A percentile compares a stretch with the other conserved stretches of the same genome.
Conservation (phyloP, 768 basidiomycete genomes). For the Sistotremastrum suecicum region DNA sequence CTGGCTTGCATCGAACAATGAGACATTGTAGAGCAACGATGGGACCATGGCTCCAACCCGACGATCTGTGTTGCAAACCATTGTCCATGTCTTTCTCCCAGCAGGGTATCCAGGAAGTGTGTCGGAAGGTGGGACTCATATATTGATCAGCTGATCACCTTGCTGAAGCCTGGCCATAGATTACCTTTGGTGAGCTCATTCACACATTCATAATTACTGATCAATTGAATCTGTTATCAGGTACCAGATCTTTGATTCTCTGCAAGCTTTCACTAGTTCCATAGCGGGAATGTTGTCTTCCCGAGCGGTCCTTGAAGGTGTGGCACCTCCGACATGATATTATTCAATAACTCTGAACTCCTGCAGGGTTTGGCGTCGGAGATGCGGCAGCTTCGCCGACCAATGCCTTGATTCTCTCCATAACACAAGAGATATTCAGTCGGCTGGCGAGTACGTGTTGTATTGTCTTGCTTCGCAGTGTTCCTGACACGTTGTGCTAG, state of each 20-base stretch:
- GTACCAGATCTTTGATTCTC: constrained; percentile 50
- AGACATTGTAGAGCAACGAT: too few species aligned
- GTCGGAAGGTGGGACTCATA: constrained; percentile 31
- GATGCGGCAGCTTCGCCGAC: constrained; percentile 52
- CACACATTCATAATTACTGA: constrained; percentile 3
- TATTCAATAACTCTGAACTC: neutral
- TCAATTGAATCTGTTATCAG: constrained; percentile 17
- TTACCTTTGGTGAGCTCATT: constrained; percentile 33
- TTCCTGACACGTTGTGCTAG: constrained; percentile 17
- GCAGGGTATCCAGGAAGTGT: constrained; percentile 49
- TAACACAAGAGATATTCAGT: constrained; percentile 52
- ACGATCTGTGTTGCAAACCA: constrained; percentile 15
- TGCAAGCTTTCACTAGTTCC: constrained; percentile 61
- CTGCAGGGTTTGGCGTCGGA: constrained; percentile 53
- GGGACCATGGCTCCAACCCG: too few species aligned
- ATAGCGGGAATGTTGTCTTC: constrained; percentile 49
- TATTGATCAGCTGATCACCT: neutral
- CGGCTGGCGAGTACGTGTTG: constrained; percentile 38
- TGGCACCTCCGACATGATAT: neutral
- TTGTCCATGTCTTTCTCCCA: constrained; percentile 41
- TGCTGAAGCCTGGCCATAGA: constrained; percentile 20
- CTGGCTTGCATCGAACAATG: too few species aligned
- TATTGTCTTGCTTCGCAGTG: neutral
- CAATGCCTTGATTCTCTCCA: constrained; percentile 45
- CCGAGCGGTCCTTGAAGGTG: constrained; percentile 54